Base-by-base conservation (phyloP, 2,329 filamentous ascomycete genomes). In the Fusarium sp. region DNA sequence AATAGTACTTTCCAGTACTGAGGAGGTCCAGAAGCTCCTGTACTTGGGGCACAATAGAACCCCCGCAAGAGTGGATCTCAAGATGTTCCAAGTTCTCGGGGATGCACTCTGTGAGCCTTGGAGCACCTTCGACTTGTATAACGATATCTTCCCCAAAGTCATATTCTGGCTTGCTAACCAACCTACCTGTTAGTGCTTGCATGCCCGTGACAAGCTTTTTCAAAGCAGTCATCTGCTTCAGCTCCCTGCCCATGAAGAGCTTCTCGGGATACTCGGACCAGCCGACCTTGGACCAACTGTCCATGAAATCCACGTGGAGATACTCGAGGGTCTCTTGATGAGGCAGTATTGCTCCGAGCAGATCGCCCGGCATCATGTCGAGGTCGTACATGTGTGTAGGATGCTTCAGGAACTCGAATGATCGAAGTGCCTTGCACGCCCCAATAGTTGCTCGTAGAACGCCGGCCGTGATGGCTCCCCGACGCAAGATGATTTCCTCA, bases 61-160 rank as follows among this genome's bases (percentile, higher is more conserved):
- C 59, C 3, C 48, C 51, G 47, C 66, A 66, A n/a, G 46, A 47
- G 40, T 64, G 59, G 27, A 69, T 60, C 30, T 66, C 43, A 8
- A 69, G 46, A 23, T 54, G 31, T 27, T 63, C 60, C 11, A 69
- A 36, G 15, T 53, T 59, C 16, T 51, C 46, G 2, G 62, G 66
- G 12, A 66, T 27, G 15, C 51, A 66, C 5, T 66, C 41, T 5
- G 56, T 12, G 16, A 59, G 18, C 23, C 37, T 56, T 1, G 60
- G 60, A 2, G 52, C 56, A 27, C 40, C 39, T 8, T 63, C 51
- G 9, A 41, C 34, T 7, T 53, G 23, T 2, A 50, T 28, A 27
- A 18, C 31, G 23, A 30, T 34, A 7, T 30, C 9, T n/a, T 47
- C 44, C 13, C 44, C 27, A 34, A 47, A 47, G 18, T 28, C 18